Evolutionary conservation across 306 rosid genomes (phyloP).

Genomic region (Pterocarpus santalinus): DNA sequence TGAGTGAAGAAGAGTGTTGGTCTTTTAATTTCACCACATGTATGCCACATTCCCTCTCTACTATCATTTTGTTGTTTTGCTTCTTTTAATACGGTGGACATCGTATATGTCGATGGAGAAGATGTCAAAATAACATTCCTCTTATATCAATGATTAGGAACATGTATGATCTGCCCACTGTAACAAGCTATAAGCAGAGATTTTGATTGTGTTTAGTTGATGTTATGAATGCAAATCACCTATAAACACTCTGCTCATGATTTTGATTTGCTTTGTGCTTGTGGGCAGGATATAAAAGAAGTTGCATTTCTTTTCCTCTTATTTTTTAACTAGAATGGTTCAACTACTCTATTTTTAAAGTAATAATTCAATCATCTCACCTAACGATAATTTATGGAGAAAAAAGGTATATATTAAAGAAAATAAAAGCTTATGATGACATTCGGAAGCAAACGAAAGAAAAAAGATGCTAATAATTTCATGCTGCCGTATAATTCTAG

Average conservation of each 20-base stretch:
- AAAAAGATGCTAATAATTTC: neutral
- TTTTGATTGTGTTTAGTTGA: constrained; percentile 24
- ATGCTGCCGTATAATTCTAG: neutral
- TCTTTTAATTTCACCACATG: no score
- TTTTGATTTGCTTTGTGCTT: constrained; percentile 27
- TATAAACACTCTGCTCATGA: neutral
- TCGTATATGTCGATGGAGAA: no score
- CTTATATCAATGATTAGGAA: neutral
- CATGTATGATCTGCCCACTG: neutral
- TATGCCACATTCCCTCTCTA: no score
- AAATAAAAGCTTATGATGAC: neutral
- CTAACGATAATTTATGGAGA: no score
- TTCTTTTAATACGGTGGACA: no score
- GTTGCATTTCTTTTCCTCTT: neutral
- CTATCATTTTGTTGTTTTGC: no score
- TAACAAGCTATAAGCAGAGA: neutral
- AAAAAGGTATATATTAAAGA: no score
- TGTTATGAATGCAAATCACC: neutral
- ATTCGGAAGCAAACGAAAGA: neutral
- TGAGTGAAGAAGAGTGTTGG: no score
- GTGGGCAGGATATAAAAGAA: neutral
- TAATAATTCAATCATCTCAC: neutral
- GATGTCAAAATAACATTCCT: no score
- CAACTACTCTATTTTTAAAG: neutral
- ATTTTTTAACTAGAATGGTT: neutral